Base-by-base conservation (phyloP, 2,329 filamentous ascomycete genomes). In the Scedosporium dehoogii region DNA sequence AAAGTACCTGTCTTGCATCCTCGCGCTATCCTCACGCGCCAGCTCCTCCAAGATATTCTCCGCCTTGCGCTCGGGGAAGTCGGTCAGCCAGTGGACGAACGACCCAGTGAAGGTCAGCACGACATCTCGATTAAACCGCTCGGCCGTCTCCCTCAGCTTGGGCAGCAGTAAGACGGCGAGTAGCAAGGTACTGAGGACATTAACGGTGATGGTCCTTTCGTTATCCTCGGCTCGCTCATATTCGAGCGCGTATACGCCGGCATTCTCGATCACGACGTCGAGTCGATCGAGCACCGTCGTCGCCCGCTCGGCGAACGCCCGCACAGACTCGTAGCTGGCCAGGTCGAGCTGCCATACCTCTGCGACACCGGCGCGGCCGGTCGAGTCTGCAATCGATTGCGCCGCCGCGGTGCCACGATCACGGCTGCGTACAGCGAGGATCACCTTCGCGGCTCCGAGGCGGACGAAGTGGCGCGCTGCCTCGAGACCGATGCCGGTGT, bases 111-210 rank as follows among this genome's bases (percentile, higher is more conserved):
- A 33, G 1, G 29, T 9, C 29, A 33, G 29, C 5, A 33, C 29
- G 6, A 33, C 29, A 33, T 33, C 29, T 33, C 5, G 5, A 6
- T 12, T n/a, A 12, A 56, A 56, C 61, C 65, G 67, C 3, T 60
- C 67, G 1, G 73, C 74, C 7, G 74, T 75, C 12, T 68, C 68
- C 21, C 72, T 71, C 66, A 83, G 64, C 23, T 69, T 66, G 1
- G 79, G 79, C 18, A 83, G 67, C 18, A 80, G 65, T 58, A 75
- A 64, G 6, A 81, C 51, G 0, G 74, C 73, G 60, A 82, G 70
- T 27, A 82, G 69, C 44, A 78, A 75, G 0, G 76, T 81, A 3
- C 73, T 73, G 44, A 82, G 69, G 21, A 81, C 75, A 66, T 82
- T 82, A 55, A 81, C 73, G 2, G 75, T 76, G 58, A 81, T 67